phyloP scores from a whole-genome alignment of 352 stramenopile species.

The Pythium rishiriense region DNA sequence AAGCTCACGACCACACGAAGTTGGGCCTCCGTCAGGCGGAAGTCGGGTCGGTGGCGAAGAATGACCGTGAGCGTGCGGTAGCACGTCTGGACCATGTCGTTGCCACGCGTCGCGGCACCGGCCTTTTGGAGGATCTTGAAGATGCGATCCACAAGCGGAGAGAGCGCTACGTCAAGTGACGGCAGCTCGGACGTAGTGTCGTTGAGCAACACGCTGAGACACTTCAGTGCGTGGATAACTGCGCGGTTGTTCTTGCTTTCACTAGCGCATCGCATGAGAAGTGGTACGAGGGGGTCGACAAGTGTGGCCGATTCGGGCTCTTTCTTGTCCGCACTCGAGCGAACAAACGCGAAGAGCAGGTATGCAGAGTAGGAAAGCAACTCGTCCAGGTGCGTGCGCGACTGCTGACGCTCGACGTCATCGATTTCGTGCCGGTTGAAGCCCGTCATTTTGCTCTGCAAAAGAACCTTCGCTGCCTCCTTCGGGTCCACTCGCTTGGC shows the following conservation, averaged over 20 bases:
- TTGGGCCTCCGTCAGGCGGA: constrained; percentile 67
- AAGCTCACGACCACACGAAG: constrained; percentile 91
- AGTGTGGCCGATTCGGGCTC: constrained; percentile 42
- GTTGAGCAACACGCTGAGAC: constrained; percentile 87
- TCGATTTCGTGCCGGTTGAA: constrained; percentile 75
- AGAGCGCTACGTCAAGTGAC: constrained; percentile 81
- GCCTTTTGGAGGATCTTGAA: constrained; percentile 92
- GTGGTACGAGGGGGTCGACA: constrained; percentile 91
- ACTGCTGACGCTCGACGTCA: constrained; percentile 43
- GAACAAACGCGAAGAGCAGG: constrained; percentile 74
- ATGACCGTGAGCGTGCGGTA: constrained; percentile 93
- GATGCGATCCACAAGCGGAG: constrained; percentile 86
- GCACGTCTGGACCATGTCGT: constrained; percentile 95
- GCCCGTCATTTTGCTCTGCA: constrained; percentile 77
- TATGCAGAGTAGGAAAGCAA: constrained; percentile 86
- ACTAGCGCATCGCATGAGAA: constrained; percentile 90
- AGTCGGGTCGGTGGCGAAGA: constrained; percentile 64
- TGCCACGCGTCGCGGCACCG: constrained; percentile 84
- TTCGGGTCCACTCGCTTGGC: constrained; percentile 54
- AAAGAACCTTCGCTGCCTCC: constrained; percentile 51
- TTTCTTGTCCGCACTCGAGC: constrained; percentile 23
- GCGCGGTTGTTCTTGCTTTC: constrained; percentile 92
- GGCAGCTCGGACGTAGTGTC: constrained; percentile 69
- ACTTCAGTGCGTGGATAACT: constrained; percentile 93
- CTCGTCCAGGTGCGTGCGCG: constrained; percentile 71